Percentiles rank a stretch among this genome's conserved stretches.
Evolutionary conservation across 1,284 basidiomycete genomes (phyloP).

Genomic region (Ganoderma leucocontextum): DNA sequence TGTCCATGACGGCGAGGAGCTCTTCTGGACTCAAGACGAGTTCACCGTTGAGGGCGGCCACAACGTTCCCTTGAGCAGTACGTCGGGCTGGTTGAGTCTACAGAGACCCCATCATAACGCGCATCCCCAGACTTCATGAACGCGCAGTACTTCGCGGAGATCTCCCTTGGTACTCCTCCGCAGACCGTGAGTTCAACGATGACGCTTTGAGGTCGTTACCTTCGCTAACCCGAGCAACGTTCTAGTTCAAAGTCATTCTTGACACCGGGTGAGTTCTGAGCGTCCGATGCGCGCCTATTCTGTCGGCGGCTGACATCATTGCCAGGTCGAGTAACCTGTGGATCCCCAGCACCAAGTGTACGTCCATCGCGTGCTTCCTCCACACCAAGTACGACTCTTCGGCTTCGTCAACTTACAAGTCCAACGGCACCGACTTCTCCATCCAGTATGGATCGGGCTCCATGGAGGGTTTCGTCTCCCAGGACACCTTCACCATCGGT

Average conservation of each 20-base stretch:
- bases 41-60: slow-evolving; percentile 80
- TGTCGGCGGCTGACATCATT: slow-evolving; percentile 22
- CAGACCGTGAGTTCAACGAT: slow-evolving; percentile 62
- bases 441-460: slow-evolving; percentile 98
- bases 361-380: slow-evolving; percentile 98
- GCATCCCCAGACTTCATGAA: slow-evolving; percentile 89
- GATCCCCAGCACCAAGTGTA: slow-evolving; percentile 91
- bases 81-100: slow-evolving; percentile 43
- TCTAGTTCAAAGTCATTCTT: slow-evolving; percentile 85
- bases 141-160: slow-evolving; percentile 96
- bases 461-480: slow-evolving; percentile 96
- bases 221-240: slow-evolving; percentile 18
- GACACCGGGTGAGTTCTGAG: slow-evolving; percentile 75
- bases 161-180: slow-evolving; percentile 82
- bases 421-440: slow-evolving; percentile 90
- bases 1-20: slow-evolving; percentile 64
- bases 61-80: slow-evolving; percentile 90
- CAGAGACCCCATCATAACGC: slow-evolving; percentile 29
- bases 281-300: neutral
- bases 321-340: slow-evolving; percentile 89
- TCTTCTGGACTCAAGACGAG: slow-evolving; percentile 87
- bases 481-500: slow-evolving; percentile 85
- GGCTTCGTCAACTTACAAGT: slow-evolving; percentile 89
- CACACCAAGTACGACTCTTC: slow-evolving; percentile 92
- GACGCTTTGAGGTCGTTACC: slow-evolving; percentile 12